Base-by-base conservation (phyloP, 176 grass and related monocot species). In the Microstegium vimineum region DNA sequence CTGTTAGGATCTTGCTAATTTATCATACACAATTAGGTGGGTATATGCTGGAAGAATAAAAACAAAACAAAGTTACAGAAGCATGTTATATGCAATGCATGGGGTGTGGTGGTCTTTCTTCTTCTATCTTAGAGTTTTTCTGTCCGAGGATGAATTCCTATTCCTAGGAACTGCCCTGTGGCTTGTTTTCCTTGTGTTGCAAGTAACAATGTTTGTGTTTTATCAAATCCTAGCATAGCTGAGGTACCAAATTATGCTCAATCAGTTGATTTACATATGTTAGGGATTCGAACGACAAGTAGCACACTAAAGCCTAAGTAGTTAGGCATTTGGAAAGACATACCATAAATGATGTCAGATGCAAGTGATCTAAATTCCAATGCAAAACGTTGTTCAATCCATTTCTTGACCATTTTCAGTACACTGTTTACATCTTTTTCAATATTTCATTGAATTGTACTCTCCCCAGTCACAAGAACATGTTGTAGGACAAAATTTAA, bases 211-310 rank as follows among this genome's bases (percentile, higher is more conserved):
- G 22, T 64, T 61, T 56, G 8, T 34, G 12, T 45, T 62, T 17
- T 49, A 65, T 83, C 42, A 52, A 63, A 63, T 77, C 66, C 38
- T 73, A 31, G 31, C 64, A 73, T 45, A 81, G 28, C 33, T 16
- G 32, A 67, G 18, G 13, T 81, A 43, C 26, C 4, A 35, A 75
- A 11, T 52, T n/a, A 63, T 47, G 26, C 34, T 86, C 68, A 30
- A 28, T 75, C 36, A 27, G 10, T 43, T 80, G 4, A 65, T 65
- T 22, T 73, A 56, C 7, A 62, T 16, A 28, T 72, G 1, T n/a
- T 71, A 62, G 28, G 66, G 82, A 47, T 11, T 28, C 23, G 8
- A 57, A 57, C 0, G 3, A 0, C 8, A 3, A 0, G 3, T 23
- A 8, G 22, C 54, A 57, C 22, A 23, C 1, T 23, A 57, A 57